Evolutionary conservation across 75 land plant species (phyloP).

Genomic region (Pinus taeda): DNA sequence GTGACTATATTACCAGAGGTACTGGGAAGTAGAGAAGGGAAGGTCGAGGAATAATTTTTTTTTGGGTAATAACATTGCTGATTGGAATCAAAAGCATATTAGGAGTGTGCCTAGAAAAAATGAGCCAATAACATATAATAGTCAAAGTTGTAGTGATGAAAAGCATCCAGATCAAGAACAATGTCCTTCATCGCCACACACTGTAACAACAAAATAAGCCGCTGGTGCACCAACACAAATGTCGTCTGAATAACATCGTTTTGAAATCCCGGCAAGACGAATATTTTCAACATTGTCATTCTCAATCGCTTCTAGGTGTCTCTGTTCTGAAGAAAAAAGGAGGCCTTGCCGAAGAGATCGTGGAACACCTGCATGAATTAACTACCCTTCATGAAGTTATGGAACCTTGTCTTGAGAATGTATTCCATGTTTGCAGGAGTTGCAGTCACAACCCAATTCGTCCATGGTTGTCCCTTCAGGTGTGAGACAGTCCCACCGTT

Average conservation of each 20-base stretch:
- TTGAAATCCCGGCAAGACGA: background rate
- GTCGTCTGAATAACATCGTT: background rate
- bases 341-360: conserved; percentile 27
- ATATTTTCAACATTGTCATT: background rate
- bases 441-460: conserved; percentile 20
- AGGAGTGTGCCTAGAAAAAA: too few relatives aligned
- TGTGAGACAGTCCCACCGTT: conserved; percentile 7
- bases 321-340: conserved; percentile 35
- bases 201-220: conserved; percentile 17
- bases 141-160: conserved; percentile 37
- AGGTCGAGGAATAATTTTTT: too few relatives aligned
- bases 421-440: conserved; percentile 30
- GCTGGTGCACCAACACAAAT: background rate
- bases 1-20: too few relatives aligned
- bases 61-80: too few relatives aligned
- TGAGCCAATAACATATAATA: too few relatives aligned
- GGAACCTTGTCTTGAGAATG: conserved; percentile 24
- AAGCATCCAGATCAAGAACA: background rate
- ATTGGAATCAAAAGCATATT: too few relatives aligned
- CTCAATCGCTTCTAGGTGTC: conserved; percentile 10
- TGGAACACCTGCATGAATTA: conserved; percentile 18
- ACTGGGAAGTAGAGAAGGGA: too few relatives aligned
- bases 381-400: conserved; percentile 35
- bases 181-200: background rate
- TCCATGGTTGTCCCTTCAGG: conserved; percentile 17